phyloP scores from a whole-genome alignment of 129 eudicot species.

The Lactuca saligna region DNA sequence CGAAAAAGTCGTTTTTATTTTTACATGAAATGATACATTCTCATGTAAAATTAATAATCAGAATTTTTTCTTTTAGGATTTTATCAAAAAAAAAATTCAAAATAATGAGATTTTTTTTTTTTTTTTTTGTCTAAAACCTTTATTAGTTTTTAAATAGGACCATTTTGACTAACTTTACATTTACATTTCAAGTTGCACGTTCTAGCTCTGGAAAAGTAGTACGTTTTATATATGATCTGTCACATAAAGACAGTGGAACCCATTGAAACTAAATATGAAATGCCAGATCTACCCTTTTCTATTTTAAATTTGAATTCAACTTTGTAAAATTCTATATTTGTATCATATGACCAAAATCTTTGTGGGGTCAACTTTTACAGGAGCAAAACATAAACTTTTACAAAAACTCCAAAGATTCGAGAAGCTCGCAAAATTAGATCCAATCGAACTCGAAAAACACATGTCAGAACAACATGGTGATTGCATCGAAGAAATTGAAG shows the following conservation, averaged over 20 bases:
- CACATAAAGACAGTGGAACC: slow-evolving; percentile 15
- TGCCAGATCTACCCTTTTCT: slow-evolving; percentile 9
- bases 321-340: slow-evolving; percentile 1
- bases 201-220: neutral
- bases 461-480: slow-evolving; percentile 56
- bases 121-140: too few species aligned
- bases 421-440: slow-evolving; percentile 76
- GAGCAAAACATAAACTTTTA: slow-evolving; percentile 66
- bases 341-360: neutral
- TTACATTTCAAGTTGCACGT: neutral
- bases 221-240: neutral
- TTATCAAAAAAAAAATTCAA: too few species aligned
- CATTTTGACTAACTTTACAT: neutral
- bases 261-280: neutral
- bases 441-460: slow-evolving; percentile 74
- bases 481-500: slow-evolving; percentile 19
- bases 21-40: too few species aligned
- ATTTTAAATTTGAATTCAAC: slow-evolving; percentile 15
- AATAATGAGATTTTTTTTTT: too few species aligned
- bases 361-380: slow-evolving; percentile 30
- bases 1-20: too few species aligned
- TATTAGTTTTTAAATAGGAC: too few species aligned
- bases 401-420: slow-evolving; percentile 77
- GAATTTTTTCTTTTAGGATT: too few species aligned
- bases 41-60: too few species aligned